Percentiles rank a stretch among this genome's conserved stretches.
Evolutionary conservation across 2,329 filamentous ascomycete genomes (phyloP).

Genomic region (Cryphonectria parasitica): DNA sequence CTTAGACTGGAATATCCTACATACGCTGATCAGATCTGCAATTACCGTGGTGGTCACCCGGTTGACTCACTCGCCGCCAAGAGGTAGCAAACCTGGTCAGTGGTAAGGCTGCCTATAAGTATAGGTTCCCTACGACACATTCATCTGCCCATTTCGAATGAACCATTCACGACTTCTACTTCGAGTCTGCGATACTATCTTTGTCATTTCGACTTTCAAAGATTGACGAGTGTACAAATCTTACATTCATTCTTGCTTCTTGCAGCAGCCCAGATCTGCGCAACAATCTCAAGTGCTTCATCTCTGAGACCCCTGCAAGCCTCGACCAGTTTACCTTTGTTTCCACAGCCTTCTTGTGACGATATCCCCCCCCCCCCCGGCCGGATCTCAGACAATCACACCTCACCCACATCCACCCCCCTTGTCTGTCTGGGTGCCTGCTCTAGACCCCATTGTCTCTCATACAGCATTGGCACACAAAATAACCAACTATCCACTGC

Average conservation of each 20-base stretch:
- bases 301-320: neutral
- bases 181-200: neutral
- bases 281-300: neutral
- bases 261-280: neutral
- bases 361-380: neutral
- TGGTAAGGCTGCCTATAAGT: conserved; percentile 8
- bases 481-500: too few species aligned
- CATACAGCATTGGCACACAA: neutral
- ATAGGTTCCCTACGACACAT: neutral
- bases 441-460: neutral
- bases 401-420: neutral
- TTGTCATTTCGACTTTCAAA: neutral
- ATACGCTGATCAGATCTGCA: neutral
- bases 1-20: neutral
- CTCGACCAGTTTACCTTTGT: neutral
- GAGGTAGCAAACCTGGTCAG: neutral
- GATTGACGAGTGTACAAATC: neutral
- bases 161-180: neutral
- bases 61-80: conserved; percentile 8
- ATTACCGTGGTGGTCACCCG: neutral
- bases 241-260: neutral
- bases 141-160: neutral
- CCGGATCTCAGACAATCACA: neutral
- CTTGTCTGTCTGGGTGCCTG: neutral
- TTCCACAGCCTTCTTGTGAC: neutral